Conservation (phyloP, 2,329 filamentous ascomycete genomes). For the Xylariaceae sp. region DNA sequence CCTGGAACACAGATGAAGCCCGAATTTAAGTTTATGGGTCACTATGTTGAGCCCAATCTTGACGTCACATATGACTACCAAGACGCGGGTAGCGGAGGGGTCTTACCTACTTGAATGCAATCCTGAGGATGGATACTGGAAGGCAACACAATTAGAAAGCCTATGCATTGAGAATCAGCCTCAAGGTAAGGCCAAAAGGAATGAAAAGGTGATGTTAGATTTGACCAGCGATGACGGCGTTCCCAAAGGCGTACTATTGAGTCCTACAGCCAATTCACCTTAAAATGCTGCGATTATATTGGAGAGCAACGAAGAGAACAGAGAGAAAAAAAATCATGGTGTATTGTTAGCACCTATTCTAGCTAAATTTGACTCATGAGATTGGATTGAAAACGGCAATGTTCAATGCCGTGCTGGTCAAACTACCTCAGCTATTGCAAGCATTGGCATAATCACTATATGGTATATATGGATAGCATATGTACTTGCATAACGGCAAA, state of each 20-base stretch:
- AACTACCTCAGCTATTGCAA: conserved; percentile 11
- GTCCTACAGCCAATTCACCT: neutral
- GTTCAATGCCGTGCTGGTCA: too few species aligned
- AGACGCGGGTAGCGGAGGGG: conserved; percentile 8
- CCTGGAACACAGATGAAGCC: conserved; percentile 41
- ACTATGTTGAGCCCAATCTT: conserved; percentile 52
- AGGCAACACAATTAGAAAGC: conserved; percentile 5
- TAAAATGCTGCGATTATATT: too few species aligned
- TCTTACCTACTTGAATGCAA: conserved; percentile 41
- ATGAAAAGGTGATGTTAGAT: conserved; percentile 12
- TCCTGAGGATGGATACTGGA: conserved; percentile 38
- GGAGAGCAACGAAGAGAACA: too few species aligned
- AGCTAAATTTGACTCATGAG: too few species aligned
- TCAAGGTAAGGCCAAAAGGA: neutral
- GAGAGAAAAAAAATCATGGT: too few species aligned
- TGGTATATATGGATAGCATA: too few species aligned
- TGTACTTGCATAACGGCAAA: conserved; percentile 16
- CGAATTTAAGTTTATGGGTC: conserved; percentile 54
- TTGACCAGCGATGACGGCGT: neutral
- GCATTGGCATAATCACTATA: neutral
- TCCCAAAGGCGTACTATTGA: neutral
- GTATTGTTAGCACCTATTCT: too few species aligned
- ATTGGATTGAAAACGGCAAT: too few species aligned
- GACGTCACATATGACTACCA: conserved; percentile 35
- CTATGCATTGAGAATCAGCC: neutral